Base-by-base conservation (phyloP, 805 yeast species). In the Debaryomyces hansenii region DNA sequence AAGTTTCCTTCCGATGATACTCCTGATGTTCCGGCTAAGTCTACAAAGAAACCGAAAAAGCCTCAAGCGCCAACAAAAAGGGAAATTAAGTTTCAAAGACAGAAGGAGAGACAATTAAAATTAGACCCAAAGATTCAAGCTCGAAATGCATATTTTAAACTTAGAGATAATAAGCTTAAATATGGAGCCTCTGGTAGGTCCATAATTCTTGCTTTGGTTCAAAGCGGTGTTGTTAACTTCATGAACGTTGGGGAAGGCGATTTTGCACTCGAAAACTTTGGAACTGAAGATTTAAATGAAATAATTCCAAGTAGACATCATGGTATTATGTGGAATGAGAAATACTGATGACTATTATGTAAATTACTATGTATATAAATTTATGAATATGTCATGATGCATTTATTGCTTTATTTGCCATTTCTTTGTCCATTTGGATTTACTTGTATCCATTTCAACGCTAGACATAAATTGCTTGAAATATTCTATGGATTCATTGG, bases 141-240 rank as follows among this genome's bases (percentile, higher is more conserved):
- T n/a, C 52, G 62, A 7, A 69, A 64, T 39, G 43, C 54, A n/a
- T 62, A 68, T 46, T 46, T 56, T 41, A 59, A 60, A 44, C 41
- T 47, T 48, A 47, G 70, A 60, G 66, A 80, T 64, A 53, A 57
- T 8, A 57, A 78, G 40, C 60, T 84, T 36, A 82, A 78, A 52
- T 64, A 64, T 32, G 91, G 92, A 0, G 61, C 72, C 47, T 47
- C 56, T 4, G 67, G 65, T 4, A 63, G 82, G 16, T 72, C 71
- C 20, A 66, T 85, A 5, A 64, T 88, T 3, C 50, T 83, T n/a
- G 96, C 96, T 0, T 70, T 85, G 1, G 80, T 89, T 5, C 94
- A 87, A 59, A 74, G 80, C 54, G 96, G 96, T 0, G 72, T 88
- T 4, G 76, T 88, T 14, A 86, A 84, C 57, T 88, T 85, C 56